These are phyloP conservation scores for Massarina eburnea DNA, from an alignment of 2,329 filamentous ascomycete genomes.

Conservation along the genomic window DNA sequence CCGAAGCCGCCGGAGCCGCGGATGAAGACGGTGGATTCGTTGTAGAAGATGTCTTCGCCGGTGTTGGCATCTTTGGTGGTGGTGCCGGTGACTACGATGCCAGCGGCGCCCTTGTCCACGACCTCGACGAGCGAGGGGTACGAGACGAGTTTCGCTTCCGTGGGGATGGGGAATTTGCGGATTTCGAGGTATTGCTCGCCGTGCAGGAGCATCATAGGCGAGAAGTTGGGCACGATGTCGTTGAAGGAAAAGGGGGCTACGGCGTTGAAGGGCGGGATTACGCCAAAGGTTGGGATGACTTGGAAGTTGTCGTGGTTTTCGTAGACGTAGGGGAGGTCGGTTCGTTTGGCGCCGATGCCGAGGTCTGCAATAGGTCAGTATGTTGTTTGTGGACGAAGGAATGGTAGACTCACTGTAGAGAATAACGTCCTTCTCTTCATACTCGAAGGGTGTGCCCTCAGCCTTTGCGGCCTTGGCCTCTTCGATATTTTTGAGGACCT, in stretches of 20 bases:
- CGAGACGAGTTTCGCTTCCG: conserved; percentile 73
- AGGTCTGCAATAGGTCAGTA: conserved; percentile 58
- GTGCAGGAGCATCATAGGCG: conserved; percentile 97
- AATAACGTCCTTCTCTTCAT: conserved; percentile 83
- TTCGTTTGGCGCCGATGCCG: conserved; percentile 87
- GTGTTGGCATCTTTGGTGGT: conserved; percentile 83
- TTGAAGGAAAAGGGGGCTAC: conserved; percentile 76
- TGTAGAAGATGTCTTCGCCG: conserved; percentile 93
- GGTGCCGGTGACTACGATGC: conserved; percentile 76
- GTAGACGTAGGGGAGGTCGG: conserved; percentile 83
- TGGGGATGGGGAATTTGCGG: conserved; percentile 87
- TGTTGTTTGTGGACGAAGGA: background rate
- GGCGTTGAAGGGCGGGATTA: conserved; percentile 90
- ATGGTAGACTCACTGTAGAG: conserved; percentile 67
- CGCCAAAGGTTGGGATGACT: conserved; percentile 90
- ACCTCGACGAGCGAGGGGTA: conserved; percentile 86
- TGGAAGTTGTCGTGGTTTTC: conserved; percentile 93
- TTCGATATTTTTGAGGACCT: conserved; percentile 75
- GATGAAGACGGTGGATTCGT: conserved; percentile 91
- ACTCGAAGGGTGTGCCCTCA: conserved; percentile 75
- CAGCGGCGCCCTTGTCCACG: conserved; percentile 90
- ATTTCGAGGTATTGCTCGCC: conserved; percentile 98
- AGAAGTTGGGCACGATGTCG: conserved; percentile 92
- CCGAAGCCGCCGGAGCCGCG: conserved; percentile 89
- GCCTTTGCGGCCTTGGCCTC: conserved; percentile 71